These are phyloP conservation scores for Hypoxylon sp. DNA, from an alignment of 2,329 filamentous ascomycete genomes.

Conservation along the genomic window DNA sequence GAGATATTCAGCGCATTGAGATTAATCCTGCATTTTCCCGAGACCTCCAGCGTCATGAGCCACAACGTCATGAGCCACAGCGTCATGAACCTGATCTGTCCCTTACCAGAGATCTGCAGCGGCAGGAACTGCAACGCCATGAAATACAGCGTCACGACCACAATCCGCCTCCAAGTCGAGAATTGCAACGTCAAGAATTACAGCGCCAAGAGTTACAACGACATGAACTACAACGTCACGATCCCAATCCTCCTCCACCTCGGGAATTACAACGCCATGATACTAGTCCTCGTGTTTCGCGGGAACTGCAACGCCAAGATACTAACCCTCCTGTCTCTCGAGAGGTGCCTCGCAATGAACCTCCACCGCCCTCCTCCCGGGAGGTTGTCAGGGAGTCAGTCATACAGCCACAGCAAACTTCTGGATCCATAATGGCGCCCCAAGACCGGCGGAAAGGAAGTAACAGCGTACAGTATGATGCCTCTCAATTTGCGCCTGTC, in stretches of 20 bases:
- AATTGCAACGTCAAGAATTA: conserved; percentile 12
- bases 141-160: conserved; percentile 30
- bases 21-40: conserved; percentile 17
- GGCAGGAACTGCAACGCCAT: conserved; percentile 30
- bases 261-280: conserved; percentile 65
- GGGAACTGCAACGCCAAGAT: conserved; percentile 28
- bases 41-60: conserved; percentile 69
- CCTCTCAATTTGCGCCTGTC: conserved; percentile 75
- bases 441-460: conserved; percentile 49
- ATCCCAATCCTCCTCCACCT: conserved; percentile 25
- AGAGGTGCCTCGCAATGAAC: conserved; percentile 66
- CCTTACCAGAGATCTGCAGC: conserved; percentile 30
- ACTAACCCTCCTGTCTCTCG: conserved; percentile 24
- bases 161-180: conserved; percentile 5
- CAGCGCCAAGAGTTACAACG: conserved; percentile 24
- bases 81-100: conserved; percentile 33
- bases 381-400: conserved; percentile 69
- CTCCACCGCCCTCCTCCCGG: conserved; percentile 61
- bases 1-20: conserved; percentile 16
- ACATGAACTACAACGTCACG: conserved; percentile 27
- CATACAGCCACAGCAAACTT: conserved; percentile 61
- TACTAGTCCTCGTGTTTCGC: conserved; percentile 8
- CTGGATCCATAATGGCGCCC: conserved; percentile 28
- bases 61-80: conserved; percentile 73
- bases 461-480: conserved; percentile 59